phyloP scores from a whole-genome alignment of 768 basidiomycete genomes.

The Daedaleopsis nitida region DNA sequence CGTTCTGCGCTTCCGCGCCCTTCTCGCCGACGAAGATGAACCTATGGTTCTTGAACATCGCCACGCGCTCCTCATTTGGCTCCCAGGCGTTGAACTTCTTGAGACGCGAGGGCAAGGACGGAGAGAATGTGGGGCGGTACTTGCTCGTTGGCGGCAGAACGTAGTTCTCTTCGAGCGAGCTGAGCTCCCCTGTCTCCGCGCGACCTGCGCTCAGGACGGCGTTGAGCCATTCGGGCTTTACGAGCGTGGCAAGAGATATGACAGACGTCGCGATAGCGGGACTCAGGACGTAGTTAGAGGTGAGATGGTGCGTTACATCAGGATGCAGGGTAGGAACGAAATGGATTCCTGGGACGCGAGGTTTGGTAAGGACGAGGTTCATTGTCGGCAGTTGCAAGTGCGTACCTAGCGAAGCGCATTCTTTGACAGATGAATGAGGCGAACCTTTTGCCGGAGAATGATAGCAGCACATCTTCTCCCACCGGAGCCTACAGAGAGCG shows the following conservation, averaged over 20 bases:
- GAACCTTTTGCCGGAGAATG: slow-evolving; percentile 4
- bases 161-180: slow-evolving; percentile 52
- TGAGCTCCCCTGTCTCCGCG: slow-evolving; percentile 25
- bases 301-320: slow-evolving; percentile 67
- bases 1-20: slow-evolving; percentile 47
- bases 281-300: slow-evolving; percentile 49
- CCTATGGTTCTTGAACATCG: slow-evolving; percentile 52
- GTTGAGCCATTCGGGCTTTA: slow-evolving; percentile 67
- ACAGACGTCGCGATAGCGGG: slow-evolving; percentile 58
- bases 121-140: slow-evolving; percentile 60
- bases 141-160: slow-evolving; percentile 52
- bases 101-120: slow-evolving; percentile 47
- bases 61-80: slow-evolving; percentile 62
- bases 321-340: slow-evolving; percentile 46
- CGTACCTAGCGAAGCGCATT: slow-evolving; percentile 51
- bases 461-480: slow-evolving; percentile 31
- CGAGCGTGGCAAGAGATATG: slow-evolving; percentile 57
- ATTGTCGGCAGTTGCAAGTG: no score
- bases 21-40: slow-evolving; percentile 67
- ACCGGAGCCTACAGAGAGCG: slow-evolving; percentile 23
- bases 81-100: slow-evolving; percentile 64
- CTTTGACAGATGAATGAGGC: slow-evolving; percentile 7
- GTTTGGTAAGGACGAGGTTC: no score
- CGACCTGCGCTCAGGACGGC: slow-evolving; percentile 58
- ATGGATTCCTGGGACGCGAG: slow-evolving; percentile 52